These are phyloP conservation scores for Fusarium domesticum DNA, from an alignment of 2,329 filamentous ascomycete genomes.

Conservation along the genomic window DNA sequence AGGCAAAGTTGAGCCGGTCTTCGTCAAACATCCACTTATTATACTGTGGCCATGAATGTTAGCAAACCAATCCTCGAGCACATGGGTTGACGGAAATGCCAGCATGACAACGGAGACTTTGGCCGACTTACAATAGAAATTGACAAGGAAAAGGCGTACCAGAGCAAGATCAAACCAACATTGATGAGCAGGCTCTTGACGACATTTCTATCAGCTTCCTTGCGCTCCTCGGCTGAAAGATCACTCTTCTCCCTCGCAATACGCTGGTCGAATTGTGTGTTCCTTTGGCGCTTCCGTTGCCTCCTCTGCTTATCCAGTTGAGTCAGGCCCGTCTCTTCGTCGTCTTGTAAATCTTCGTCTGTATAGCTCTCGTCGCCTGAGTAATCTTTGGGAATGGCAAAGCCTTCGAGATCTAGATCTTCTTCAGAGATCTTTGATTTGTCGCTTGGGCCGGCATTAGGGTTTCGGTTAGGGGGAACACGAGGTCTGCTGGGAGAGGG, in stretches of 20 bases:
- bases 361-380: slow-evolving; percentile 56
- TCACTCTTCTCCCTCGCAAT: slow-evolving; percentile 56
- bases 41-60: slow-evolving; percentile 56
- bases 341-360: slow-evolving; percentile 73
- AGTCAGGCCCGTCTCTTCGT: slow-evolving; percentile 87
- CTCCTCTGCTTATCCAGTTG: slow-evolving; percentile 67
- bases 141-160: slow-evolving; percentile 88
- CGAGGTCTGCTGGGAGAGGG: slow-evolving; percentile 30
- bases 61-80: slow-evolving; percentile 15
- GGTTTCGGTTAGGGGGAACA: slow-evolving; percentile 18
- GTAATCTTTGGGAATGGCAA: slow-evolving; percentile 29
- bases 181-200: slow-evolving; percentile 69
- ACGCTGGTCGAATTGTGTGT: slow-evolving; percentile 67
- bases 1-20: slow-evolving; percentile 82
- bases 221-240: slow-evolving; percentile 68
- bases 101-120: too few relatives aligned
- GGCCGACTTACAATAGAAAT: slow-evolving; percentile 73
- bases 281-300: slow-evolving; percentile 62
- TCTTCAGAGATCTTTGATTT: slow-evolving; percentile 50
- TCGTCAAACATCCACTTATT: slow-evolving; percentile 99
- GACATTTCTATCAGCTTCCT: slow-evolving; percentile 72
- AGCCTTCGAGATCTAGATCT: slow-evolving; percentile 28
- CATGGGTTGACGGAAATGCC: too few relatives aligned
- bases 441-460: slow-evolving; percentile 32
- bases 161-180: slow-evolving; percentile 75